Evolutionary conservation across 2,329 filamentous ascomycete species (phyloP).

Genomic region (Zopfia rhizophila): DNA sequence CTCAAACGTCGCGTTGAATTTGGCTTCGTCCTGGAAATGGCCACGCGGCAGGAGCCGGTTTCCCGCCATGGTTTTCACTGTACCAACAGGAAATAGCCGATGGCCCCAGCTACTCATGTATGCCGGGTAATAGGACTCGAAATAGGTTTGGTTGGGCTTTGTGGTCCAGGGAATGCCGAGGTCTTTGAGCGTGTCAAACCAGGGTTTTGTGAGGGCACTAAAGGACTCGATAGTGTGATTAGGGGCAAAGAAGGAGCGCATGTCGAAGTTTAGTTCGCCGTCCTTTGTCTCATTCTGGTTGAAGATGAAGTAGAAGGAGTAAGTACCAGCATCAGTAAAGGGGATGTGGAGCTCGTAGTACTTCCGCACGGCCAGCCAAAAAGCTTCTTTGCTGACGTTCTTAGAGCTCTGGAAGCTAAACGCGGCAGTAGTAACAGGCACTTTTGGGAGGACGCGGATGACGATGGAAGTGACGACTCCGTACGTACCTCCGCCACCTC

Average conservation of each 20-base stretch:
- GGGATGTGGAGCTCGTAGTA: conserved; percentile 16
- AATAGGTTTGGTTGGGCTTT: conserved; percentile 25
- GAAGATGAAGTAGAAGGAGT: conserved; percentile 1
- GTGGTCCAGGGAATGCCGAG: not conserved
- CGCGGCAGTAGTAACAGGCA: conserved; percentile 30
- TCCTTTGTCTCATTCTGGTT: not conserved
- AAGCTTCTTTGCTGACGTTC: conserved; percentile 33
- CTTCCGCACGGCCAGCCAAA: conserved; percentile 16
- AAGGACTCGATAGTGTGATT: not conserved
- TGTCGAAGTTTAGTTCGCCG: not conserved
- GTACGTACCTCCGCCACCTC: conserved; percentile 12
- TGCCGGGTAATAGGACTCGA: conserved; percentile 20
- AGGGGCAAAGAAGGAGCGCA: not conserved
- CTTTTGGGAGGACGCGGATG: conserved; percentile 13
- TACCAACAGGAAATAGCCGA: conserved; percentile 40
- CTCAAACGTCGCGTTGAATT: conserved; percentile 33
- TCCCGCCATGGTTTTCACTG: conserved; percentile 38
- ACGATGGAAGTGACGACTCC: conserved; percentile 9
- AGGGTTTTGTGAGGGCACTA: not conserved
- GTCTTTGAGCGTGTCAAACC: not conserved
- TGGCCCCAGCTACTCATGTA: conserved; percentile 42
- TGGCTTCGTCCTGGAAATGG: conserved; percentile 39
- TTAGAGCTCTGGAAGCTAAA: conserved; percentile 24
- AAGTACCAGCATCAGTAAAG: conserved; percentile 20
- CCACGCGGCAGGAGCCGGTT: conserved; percentile 49